These are phyloP conservation scores for Populus simonii DNA, from an alignment of 345 rosid species.

Conservation along the genomic window DNA sequence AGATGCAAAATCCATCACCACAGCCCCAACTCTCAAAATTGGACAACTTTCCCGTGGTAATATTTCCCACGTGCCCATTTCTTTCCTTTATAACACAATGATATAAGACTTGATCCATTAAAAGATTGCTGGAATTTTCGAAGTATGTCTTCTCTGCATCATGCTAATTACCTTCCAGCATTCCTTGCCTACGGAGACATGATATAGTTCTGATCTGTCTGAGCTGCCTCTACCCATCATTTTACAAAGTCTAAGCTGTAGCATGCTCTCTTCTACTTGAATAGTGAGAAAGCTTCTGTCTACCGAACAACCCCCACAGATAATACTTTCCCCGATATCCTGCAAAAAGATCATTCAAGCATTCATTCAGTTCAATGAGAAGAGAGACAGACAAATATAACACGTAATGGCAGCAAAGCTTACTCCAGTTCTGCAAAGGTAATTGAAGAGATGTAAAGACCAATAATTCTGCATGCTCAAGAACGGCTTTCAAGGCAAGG, in stretches of 20 bases:
- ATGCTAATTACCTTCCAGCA: background rate
- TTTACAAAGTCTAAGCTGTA: background rate
- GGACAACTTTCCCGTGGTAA: too few relatives aligned
- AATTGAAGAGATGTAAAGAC: constrained; percentile 5
- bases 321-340: background rate
- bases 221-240: background rate
- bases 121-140: background rate
- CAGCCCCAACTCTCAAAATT: too few relatives aligned
- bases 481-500: constrained; percentile 7
- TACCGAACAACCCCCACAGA: background rate
- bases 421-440: background rate
- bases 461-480: background rate
- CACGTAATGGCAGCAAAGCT: background rate
- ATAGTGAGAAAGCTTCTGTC: background rate
- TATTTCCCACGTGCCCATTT: too few relatives aligned
- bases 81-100: too few relatives aligned
- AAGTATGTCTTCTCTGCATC: too few relatives aligned
- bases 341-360: background rate
- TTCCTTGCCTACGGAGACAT: background rate
- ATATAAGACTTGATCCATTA: background rate
- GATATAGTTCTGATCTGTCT: too few relatives aligned
- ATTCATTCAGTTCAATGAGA: background rate
- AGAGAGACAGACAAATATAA: background rate
- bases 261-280: background rate
- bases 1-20: too few relatives aligned